Conservation (phyloP, 176 grass and related monocot species). For the Avena sativa region DNA sequence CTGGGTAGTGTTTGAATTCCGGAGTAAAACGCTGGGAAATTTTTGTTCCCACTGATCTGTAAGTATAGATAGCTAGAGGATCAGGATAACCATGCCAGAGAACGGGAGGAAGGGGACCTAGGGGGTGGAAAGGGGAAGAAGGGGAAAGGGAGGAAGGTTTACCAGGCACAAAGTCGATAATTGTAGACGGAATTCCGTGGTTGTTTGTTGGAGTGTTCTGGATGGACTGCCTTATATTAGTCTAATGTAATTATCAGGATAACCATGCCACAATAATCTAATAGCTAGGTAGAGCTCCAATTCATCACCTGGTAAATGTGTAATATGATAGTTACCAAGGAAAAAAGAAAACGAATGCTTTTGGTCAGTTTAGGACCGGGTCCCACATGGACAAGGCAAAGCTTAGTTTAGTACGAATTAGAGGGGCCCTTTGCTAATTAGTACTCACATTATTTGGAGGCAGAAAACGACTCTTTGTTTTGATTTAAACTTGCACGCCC, state of each 20-base stretch:
- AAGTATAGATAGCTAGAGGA: not conserved
- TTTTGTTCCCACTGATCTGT: not conserved
- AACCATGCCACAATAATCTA: constrained; percentile 14
- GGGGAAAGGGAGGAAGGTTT: constrained; percentile 29
- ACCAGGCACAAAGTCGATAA: constrained; percentile 13
- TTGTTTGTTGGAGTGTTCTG: constrained; percentile 49
- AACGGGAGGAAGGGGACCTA: not conserved
- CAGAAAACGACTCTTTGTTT: constrained; percentile 49
- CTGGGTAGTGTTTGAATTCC: constrained; percentile 13
- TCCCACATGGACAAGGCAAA: constrained; percentile 42
- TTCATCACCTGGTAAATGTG: not conserved
- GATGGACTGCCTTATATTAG: constrained; percentile 29
- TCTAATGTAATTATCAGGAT: constrained; percentile 21
- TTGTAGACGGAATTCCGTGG: constrained; percentile 45
- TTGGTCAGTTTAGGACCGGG: constrained; percentile 56
- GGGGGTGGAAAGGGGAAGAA: not conserved
- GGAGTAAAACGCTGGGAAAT: not conserved
- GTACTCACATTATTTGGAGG: constrained; percentile 28
- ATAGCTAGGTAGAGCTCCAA: not conserved
- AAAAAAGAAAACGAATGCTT: no score
- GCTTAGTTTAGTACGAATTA: constrained; percentile 39
- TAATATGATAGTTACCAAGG: not conserved
- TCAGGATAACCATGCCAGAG: constrained; percentile 3
- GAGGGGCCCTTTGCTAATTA: constrained; percentile 21
- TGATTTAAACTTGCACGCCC: constrained; percentile 34